These are phyloP conservation scores for Acacia melanoxylon DNA, from an alignment of 306 rosid genomes.

Conservation along the genomic window DNA sequence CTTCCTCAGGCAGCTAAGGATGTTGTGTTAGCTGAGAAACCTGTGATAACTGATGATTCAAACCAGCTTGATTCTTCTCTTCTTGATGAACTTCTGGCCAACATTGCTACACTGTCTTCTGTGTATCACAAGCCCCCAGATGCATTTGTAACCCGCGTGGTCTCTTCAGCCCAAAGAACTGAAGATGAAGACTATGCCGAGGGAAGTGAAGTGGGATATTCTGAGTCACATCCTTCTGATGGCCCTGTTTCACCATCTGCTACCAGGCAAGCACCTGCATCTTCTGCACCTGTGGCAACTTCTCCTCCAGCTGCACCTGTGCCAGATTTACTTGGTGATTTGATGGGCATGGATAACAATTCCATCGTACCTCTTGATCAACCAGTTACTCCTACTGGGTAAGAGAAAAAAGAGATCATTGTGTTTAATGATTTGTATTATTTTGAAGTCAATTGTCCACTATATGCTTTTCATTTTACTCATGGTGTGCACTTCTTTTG, in stretches of 20 bases:
- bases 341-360: constrained; percentile 82
- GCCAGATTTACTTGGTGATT: constrained; percentile 95
- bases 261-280: constrained; percentile 49
- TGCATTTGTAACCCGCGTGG: constrained; percentile 83
- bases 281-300: constrained; percentile 40
- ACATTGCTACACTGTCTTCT: constrained; percentile 94
- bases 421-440: not conserved
- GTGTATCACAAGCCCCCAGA: constrained; percentile 99
- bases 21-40: constrained; percentile 98
- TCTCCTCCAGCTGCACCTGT: constrained; percentile 67
- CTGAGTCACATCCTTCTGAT: constrained; percentile 67
- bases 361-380: constrained; percentile 77
- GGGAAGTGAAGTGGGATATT: constrained; percentile 78
- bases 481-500: constrained; percentile 5
- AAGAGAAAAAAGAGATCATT: constrained; percentile 40
- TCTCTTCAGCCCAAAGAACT: constrained; percentile 60
- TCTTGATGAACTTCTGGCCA: constrained; percentile 96
- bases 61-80: constrained; percentile 89
- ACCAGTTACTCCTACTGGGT: constrained; percentile 80
- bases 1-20: constrained; percentile 95
- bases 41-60: constrained; percentile 92
- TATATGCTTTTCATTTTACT: constrained; percentile 17
- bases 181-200: constrained; percentile 91
- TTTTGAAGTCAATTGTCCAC: constrained; percentile 17
- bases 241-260: constrained; percentile 65